Evolutionary conservation across 2,329 filamentous ascomycete genomes (phyloP).

Genomic region (Penicillium sp.): DNA sequence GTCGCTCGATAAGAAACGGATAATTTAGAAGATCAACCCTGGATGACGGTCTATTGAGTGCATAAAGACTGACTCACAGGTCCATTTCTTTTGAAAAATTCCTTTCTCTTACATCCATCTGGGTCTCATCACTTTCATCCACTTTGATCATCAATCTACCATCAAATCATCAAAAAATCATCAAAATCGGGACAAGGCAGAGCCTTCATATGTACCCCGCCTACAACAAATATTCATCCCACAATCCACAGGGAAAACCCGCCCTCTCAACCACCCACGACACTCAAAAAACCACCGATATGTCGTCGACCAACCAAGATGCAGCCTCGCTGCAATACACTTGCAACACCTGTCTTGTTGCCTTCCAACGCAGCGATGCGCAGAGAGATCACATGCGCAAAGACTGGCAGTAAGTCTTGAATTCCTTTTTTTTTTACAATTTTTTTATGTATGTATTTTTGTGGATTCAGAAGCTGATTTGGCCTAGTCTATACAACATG

Average conservation of each 20-base stretch:
- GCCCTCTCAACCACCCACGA: constrained; percentile 9
- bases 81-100: not conserved
- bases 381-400: constrained; percentile 96
- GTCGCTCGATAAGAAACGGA: constrained; percentile 13
- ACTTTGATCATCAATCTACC: not conserved
- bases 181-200: constrained; percentile 6
- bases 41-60: not conserved
- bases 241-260: constrained; percentile 15
- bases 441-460: not conserved
- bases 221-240: constrained; percentile 31
- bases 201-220: constrained; percentile 27
- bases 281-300: constrained; percentile 9
- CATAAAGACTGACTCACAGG: constrained; percentile 4
- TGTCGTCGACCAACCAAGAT: constrained; percentile 30
- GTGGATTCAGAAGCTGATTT: not conserved
- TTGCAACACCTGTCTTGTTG: constrained; percentile 97
- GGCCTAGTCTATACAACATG: constrained; percentile 80
- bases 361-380: constrained; percentile 88
- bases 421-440: not conserved
- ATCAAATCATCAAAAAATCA: not conserved
- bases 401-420: constrained; percentile 84
- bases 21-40: not conserved
- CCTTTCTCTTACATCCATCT: not conserved
- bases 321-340: constrained; percentile 74
- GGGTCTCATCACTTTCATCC: not conserved